These are phyloP conservation scores for Penicillium vulpinum DNA, from an alignment of 2,329 filamentous ascomycete species.

Conservation along the genomic window DNA sequence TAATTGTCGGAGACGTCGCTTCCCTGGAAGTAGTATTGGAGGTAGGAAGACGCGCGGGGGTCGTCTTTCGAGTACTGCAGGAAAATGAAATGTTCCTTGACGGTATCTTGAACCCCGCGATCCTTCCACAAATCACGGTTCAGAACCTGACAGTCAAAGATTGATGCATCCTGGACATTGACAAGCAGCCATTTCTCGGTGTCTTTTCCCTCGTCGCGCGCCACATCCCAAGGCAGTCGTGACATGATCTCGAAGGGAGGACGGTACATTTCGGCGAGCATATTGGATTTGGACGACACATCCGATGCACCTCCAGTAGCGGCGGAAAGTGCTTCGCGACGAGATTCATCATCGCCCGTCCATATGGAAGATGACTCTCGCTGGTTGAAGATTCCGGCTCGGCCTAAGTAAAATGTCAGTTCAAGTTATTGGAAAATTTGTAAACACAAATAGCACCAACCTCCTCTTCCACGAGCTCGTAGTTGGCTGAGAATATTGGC, in stretches of 20 bases:
- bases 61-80: conserved; percentile 91
- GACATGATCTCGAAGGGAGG: conserved; percentile 90
- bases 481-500: conserved; percentile 67
- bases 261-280: conserved; percentile 86
- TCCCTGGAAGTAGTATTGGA: conserved; percentile 83
- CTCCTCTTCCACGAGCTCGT: conserved; percentile 47
- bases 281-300: conserved; percentile 67
- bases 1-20: conserved; percentile 86
- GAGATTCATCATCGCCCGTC: conserved; percentile 52
- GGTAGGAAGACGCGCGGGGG: conserved; percentile 72
- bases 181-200: conserved; percentile 92
- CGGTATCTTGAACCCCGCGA: conserved; percentile 69
- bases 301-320: conserved; percentile 67
- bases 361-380: conserved; percentile 59
- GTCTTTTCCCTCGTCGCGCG: conserved; percentile 80
- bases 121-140: conserved; percentile 98
- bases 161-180: conserved; percentile 88
- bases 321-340: conserved; percentile 56
- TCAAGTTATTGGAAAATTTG: background rate
- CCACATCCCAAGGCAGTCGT: conserved; percentile 76
- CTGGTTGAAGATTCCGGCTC: conserved; percentile 71
- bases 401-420: conserved; percentile 30
- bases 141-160: conserved; percentile 91
- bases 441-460: conserved; percentile 22
- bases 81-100: conserved; percentile 93